Conservation (phyloP, 1,284 basidiomycete genomes). For the Cystobasidium pallidum region DNA sequence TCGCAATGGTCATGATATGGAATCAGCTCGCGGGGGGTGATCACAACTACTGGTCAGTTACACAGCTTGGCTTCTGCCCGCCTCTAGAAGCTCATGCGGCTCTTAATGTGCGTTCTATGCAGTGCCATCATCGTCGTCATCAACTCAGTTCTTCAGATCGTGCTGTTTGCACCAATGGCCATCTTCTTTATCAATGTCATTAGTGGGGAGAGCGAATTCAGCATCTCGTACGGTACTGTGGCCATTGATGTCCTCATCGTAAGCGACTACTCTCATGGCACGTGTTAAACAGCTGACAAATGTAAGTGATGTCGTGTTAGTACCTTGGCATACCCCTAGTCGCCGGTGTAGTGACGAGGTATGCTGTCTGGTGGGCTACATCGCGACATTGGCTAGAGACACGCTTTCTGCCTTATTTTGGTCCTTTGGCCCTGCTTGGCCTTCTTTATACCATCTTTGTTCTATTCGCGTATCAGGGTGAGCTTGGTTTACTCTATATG, state of each 20-base stretch:
- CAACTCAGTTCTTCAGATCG: constrained; percentile 58
- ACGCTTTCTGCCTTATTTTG: constrained; percentile 70
- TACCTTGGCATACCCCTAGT: constrained; percentile 73
- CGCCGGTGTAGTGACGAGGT: constrained; percentile 71
- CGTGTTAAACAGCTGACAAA: no score
- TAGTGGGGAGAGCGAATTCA: constrained; percentile 61
- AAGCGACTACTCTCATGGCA: constrained; percentile 22
- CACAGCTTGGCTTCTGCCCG: background rate
- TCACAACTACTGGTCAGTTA: constrained; percentile 61
- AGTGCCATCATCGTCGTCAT: constrained; percentile 70
- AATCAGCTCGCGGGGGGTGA: constrained; percentile 77
- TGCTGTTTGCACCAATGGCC: constrained; percentile 58
- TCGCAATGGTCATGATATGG: constrained; percentile 72
- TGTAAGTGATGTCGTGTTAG: no score
- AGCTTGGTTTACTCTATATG: background rate
- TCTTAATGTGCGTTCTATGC: constrained; percentile 9
- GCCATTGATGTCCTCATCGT: constrained; percentile 72
- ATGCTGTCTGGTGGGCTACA: constrained; percentile 61
- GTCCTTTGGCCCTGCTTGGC: constrained; percentile 71
- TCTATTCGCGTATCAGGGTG: constrained; percentile 71
- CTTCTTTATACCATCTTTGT: constrained; percentile 72
- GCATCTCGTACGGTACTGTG: constrained; percentile 68
- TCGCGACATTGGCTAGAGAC: constrained; percentile 62
- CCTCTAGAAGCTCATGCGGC: no score
- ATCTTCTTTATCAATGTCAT: constrained; percentile 77